Conservation (phyloP, 176 grass and related monocot species). For the Triticum aestivum region IWGSC_CS_RefSeq_v2.1 NC_057812.1:92718462-92718961, state of each 20-base stretch:
- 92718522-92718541: background rate
- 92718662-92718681: constrained; percentile 19
- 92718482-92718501: background rate
- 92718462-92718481: background rate
- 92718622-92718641: background rate
- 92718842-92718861: background rate
- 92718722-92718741: constrained; percentile 24
- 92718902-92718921: background rate
- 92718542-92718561: constrained; percentile 14
- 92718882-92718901: background rate
- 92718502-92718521: background rate
- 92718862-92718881: background rate
- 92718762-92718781: background rate
- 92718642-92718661: constrained; percentile 13
- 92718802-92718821: background rate
- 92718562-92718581: constrained; percentile 17
- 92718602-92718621: background rate
- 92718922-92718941: background rate
- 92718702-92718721: background rate
- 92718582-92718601: background rate
- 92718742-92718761: constrained; percentile 31
- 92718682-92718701: constrained; percentile 34
- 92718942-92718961: background rate
- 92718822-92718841: no score
- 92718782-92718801: background rate